Conservation (phyloP, 2,329 filamentous ascomycete species). For the Calonectria leucothoes region DNA sequence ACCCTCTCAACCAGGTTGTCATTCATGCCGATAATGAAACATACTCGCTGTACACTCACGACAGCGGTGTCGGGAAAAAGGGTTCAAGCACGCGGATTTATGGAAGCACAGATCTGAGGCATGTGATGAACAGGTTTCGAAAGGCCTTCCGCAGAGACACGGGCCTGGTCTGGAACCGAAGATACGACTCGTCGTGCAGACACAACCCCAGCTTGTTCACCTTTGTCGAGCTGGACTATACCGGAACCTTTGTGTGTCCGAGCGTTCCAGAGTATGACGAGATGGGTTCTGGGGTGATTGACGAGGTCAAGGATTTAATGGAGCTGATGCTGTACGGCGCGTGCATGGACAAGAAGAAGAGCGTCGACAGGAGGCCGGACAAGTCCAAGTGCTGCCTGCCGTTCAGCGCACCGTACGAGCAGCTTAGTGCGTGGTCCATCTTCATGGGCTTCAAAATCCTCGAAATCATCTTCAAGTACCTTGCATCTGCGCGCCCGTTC, state of each 20-base stretch:
- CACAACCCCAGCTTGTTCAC: neutral
- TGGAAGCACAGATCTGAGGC: neutral
- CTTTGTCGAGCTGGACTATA: neutral
- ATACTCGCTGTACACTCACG: neutral
- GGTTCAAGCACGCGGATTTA: neutral
- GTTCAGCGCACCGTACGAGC: neutral
- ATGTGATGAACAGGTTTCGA: neutral
- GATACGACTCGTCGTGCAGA: neutral
- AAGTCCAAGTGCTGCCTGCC: neutral
- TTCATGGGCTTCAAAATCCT: neutral
- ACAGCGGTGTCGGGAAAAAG: neutral
- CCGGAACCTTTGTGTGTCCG: neutral
- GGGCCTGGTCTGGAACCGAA: neutral
- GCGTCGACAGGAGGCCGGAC: neutral
- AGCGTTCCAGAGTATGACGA: neutral
- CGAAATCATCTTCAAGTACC: neutral
- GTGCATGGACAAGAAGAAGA: neutral
- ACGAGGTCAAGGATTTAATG: neutral
- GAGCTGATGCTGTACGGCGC: neutral
- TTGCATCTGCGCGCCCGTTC: neutral
- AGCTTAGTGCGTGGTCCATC: neutral
- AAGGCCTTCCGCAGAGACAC: neutral
- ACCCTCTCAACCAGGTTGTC: neutral
- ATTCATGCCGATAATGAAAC: neutral
- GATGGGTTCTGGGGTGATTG: neutral